Conservation (phyloP, 345 rosid genomes). For the Cardamine resedifolia region DNA sequence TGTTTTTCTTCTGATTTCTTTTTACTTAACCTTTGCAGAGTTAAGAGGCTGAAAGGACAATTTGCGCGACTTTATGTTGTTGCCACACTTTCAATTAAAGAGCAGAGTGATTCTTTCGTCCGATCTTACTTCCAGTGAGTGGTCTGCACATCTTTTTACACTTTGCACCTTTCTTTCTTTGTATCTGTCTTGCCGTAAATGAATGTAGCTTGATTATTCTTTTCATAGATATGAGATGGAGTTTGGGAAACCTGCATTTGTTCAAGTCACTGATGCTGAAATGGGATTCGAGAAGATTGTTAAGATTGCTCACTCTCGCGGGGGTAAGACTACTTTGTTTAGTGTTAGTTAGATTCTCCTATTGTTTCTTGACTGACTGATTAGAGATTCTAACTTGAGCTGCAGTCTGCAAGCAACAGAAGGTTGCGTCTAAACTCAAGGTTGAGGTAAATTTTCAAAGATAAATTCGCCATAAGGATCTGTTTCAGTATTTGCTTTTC, state of each 20-base stretch:
- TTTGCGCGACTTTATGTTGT: conserved; percentile 74
- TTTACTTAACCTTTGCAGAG: conserved; percentile 43
- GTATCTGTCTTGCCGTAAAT: neutral
- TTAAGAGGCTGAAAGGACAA: conserved; percentile 62
- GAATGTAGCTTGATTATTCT: neutral
- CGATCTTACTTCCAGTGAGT: conserved; percentile 84
- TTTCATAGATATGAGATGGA: conserved; percentile 64
- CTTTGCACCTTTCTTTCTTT: neutral
- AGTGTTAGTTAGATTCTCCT: conserved; percentile 1
- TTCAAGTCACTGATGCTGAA: conserved; percentile 75
- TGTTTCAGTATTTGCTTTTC: neutral
- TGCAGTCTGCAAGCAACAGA: conserved; percentile 84
- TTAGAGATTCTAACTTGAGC: neutral
- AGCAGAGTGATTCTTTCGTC: conserved; percentile 70
- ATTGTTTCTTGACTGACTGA: neutral
- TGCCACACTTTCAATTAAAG: conserved; percentile 57
- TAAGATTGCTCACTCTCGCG: conserved; percentile 80
- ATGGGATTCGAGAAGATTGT: conserved; percentile 98
- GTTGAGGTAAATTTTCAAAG: conserved; percentile 60
- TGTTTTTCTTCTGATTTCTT: neutral
- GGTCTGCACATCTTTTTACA: conserved; percentile 10
- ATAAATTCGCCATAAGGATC: neutral
- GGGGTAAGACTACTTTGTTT: conserved; percentile 47
- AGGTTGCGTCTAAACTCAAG: conserved; percentile 61
- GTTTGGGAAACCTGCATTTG: conserved; percentile 83